Evolutionary conservation across 75 land plant species (phyloP).

Genomic region (Adiantum capillusveneris): DNA sequence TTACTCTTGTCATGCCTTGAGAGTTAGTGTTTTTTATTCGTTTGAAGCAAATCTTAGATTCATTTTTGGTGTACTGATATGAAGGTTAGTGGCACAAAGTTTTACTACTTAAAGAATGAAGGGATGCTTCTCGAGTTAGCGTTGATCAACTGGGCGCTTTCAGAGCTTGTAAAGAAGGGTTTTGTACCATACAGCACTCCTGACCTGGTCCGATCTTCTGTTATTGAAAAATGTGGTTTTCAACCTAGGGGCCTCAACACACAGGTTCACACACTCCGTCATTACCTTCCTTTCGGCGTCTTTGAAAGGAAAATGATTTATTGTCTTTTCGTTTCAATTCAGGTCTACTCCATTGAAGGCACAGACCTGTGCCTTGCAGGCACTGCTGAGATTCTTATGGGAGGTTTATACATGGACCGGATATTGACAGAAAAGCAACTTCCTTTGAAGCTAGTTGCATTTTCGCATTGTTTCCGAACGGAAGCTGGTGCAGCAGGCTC

Average conservation of each 20-base stretch:
- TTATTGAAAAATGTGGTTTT: constrained; percentile 95
- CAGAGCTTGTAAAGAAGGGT: constrained; percentile 70
- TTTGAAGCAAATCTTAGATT: no score
- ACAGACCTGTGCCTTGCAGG: constrained; percentile 92
- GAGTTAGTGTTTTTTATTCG: no score
- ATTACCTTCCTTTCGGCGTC: not conserved
- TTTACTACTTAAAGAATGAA: constrained; percentile 94
- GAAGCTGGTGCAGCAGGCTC: constrained; percentile 98
- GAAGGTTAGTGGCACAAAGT: constrained; percentile 93
- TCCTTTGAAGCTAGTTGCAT: constrained; percentile 85
- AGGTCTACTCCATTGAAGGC: constrained; percentile 91
- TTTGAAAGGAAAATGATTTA: not conserved
- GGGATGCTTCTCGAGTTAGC: constrained; percentile 85
- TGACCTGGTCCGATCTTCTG: constrained; percentile 86
- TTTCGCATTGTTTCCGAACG: constrained; percentile 95
- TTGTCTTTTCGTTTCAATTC: constrained; percentile 10
- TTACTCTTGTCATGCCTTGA: no score
- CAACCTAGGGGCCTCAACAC: constrained; percentile 95
- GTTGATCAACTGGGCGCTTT: constrained; percentile 75
- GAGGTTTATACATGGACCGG: constrained; percentile 91
- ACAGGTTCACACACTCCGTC: constrained; percentile 43
- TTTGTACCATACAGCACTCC: constrained; percentile 80
- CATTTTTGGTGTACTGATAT: not conserved
- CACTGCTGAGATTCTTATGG: constrained; percentile 97
- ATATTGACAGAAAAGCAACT: constrained; percentile 63